Conservation (phyloP, 2,329 filamentous ascomycete species). For the Arthrinium puccinioides region DNA sequence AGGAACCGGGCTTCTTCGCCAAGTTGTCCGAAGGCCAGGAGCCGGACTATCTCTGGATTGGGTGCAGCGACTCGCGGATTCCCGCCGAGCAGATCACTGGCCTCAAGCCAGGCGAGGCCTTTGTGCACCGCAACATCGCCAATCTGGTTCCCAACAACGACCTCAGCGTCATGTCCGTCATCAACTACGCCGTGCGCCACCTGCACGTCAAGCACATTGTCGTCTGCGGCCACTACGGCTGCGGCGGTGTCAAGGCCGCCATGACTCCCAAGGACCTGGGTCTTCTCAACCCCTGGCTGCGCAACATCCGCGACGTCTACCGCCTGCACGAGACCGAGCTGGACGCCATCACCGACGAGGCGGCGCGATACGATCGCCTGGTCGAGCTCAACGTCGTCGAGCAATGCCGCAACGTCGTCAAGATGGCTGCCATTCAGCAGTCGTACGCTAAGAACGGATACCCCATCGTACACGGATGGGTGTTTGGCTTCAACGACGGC, state of each 20-base stretch:
- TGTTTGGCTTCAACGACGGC: constrained; percentile 63
- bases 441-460: constrained; percentile 55
- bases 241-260: constrained; percentile 69
- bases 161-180: constrained; percentile 71
- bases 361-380: constrained; percentile 59
- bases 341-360: constrained; percentile 51
- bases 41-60: constrained; percentile 78
- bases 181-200: constrained; percentile 79
- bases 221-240: constrained; percentile 73
- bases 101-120: constrained; percentile 81
- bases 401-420: constrained; percentile 70
- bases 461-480: constrained; percentile 67
- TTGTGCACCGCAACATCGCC: constrained; percentile 92
- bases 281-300: constrained; percentile 65
- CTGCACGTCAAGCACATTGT: constrained; percentile 76
- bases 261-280: constrained; percentile 65
- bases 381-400: constrained; percentile 79
- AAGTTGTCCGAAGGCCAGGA: constrained; percentile 57
- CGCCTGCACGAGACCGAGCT: constrained; percentile 64
- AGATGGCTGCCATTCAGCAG: constrained; percentile 75
- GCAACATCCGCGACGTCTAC: constrained; percentile 70
- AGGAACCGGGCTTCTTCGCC: constrained; percentile 59
- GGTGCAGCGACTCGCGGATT: constrained; percentile 83
- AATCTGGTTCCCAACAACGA: constrained; percentile 79
- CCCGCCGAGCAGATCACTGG: constrained; percentile 85